Evolutionary conservation across 1,284 basidiomycete species (phyloP), one percentile per base, ranked within the genome.

Genomic region (Xerocomus amazonicus): DNA sequence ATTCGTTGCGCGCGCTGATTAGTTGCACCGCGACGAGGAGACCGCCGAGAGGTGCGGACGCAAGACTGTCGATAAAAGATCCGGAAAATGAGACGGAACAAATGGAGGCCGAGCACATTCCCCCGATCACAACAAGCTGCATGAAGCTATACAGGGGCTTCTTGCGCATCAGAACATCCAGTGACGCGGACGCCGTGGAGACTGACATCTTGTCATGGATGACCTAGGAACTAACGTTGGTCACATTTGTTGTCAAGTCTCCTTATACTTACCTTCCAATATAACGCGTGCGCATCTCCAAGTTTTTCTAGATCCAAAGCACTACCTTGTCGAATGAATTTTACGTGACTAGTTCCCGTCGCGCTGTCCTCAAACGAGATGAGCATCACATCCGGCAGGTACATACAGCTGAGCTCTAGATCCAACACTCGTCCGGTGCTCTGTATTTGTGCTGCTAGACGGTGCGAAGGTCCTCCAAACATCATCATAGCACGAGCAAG

Each of bases 401-500:
- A 93, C 70, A 96, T 81, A 70, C 90, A 89, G 56, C 84, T 88
- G 56, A 90, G 78, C 62, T 87, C 80, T 59, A 95, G 78, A 60
- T 95, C 92, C 39, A 97, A 79, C 16, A 95, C 91, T 6, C 80
- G 80, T 12, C 87, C 92, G 4, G 92, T 93, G 26, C 87, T 83
- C 67, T 89, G 85, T 57, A 96, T 87, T 67, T 95, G 92, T 6
- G 90, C 81, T 63, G 88, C 90, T 40, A 96, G 78, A 41, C 92
- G 84, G 68, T 96, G 92, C 2, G 86, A 84, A n/a, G 93, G 92
- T 3, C 86, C 90, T 35, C 92, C 92, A 58, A 94, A 96, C 91
- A 94, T 94, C 91, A 96, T 95, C 75, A 97, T 81, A 8, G 91
- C 85, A 40, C 92, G 80, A 14, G 88, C 81, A 35, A 96, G 80